Conservation (phyloP, 2,329 filamentous ascomycete genomes). For the Aspergillus sclerotialis region DNA sequence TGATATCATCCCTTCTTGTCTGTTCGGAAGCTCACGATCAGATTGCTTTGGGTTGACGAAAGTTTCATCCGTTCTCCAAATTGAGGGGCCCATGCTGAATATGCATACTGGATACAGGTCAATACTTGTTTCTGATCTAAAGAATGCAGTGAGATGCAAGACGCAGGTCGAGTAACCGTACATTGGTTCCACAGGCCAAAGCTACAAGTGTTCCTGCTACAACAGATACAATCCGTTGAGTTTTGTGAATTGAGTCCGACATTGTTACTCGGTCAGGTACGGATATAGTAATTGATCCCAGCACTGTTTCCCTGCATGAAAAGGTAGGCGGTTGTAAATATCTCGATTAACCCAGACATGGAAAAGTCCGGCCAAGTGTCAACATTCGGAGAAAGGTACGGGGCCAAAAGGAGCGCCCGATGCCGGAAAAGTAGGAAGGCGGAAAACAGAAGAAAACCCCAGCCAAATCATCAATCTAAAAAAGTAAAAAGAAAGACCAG, state of each 20-base stretch:
- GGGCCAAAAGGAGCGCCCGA: background rate
- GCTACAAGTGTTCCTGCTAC: constrained; percentile 77
- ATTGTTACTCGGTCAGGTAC: constrained; percentile 11
- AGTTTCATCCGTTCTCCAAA: constrained; percentile 81
- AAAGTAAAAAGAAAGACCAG: background rate
- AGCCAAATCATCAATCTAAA: background rate
- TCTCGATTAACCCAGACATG: background rate
- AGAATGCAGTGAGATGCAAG: constrained; percentile 1
- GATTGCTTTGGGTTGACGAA: constrained; percentile 85
- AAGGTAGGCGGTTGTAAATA: background rate
- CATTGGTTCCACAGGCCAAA: constrained; percentile 88
- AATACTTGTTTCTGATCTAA: constrained; percentile 5
- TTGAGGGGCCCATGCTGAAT: constrained; percentile 95
- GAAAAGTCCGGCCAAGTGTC: constrained; percentile 1
- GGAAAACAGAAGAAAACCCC: background rate
- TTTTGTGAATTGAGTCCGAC: constrained; percentile 21
- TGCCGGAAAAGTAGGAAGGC: background rate
- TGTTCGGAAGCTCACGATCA: constrained; percentile 58
- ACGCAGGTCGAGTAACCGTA: constrained; percentile 40
- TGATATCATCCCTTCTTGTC: constrained; percentile 1
- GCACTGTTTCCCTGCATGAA: background rate
- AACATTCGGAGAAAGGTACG: background rate
- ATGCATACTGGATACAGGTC: constrained; percentile 68
- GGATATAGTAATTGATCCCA: background rate
- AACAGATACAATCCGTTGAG: constrained; percentile 70